Evolutionary conservation across 805 yeast genomes (phyloP), one percentile per base, ranked within the genome.

Genomic region (Cyberlindnera petersonii): DNA sequence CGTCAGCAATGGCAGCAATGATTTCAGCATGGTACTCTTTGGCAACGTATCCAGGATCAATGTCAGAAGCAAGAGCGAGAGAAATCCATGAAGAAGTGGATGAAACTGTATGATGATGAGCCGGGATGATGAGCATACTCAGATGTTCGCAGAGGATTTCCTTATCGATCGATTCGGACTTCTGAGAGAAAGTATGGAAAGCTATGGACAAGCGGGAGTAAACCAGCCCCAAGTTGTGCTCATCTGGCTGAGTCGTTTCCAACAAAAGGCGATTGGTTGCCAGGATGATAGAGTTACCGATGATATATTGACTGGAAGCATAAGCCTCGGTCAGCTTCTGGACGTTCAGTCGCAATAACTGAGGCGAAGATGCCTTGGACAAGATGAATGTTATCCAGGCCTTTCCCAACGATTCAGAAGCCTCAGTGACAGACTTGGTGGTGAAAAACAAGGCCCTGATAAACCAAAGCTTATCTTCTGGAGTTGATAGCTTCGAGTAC

Each of bases 11-110:
- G 20, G 37, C 50, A 28, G 33, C 49, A 16, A 55, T 40, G 8
- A 54, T 43, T 35, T 53, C 26, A 4, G 44, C 31, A 40, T 58
- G 50, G 57, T 57, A 38, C 20, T 54, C 44, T 42, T 53, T 41
- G 3, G 82, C 74, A 23, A 86, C 56, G 1, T 50, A 47, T 13
- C 83, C 83, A 3, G 96, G 86, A 55, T 89, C 94, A 22, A 72
- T 51, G 2, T 61, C 54, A 7, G 83, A 72, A 32, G 74, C 65
- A 50, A 81, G 74, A 26, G 79, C 79, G 29, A 87, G 60, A 0
- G 84, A 84, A 24, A 87, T 82, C 98, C 98, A 91, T 2, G 82
- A 80, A 10, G 48, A 46, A 43, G 73, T 63, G 56, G 67, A 63
- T 46, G 60, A 47, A n/a, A 75, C 55, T 3, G 49, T 37, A 3